Evolutionary conservation across 495 filamentous ascomycete species (phyloP).

Genomic region (Aspergillus ellipticus): DNA sequence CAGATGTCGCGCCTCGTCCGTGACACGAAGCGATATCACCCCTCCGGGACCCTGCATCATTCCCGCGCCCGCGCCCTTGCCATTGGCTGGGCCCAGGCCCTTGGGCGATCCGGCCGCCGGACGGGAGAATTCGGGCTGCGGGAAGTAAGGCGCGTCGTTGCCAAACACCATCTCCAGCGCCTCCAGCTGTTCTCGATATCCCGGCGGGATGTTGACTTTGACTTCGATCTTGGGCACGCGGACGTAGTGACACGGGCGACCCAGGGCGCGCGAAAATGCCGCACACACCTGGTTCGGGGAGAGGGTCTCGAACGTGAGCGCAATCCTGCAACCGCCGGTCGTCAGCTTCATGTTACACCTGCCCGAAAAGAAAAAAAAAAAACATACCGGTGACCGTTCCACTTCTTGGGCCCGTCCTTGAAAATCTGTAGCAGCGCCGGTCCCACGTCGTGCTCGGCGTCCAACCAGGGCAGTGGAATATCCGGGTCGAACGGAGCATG

Average conservation of each 20-base stretch:
- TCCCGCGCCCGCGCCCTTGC: conserved; percentile 57
- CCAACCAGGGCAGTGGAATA: conserved; percentile 88
- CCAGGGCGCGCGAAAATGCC: conserved; percentile 73
- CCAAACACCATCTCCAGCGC: conserved; percentile 63
- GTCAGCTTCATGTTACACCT: conserved; percentile 4
- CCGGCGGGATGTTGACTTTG: conserved; percentile 78
- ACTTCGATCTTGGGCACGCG: conserved; percentile 71
- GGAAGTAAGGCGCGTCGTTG: conserved; percentile 64
- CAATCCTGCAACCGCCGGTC: conserved; percentile 56
- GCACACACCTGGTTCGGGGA: conserved; percentile 78
- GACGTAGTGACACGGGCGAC: conserved; percentile 72
- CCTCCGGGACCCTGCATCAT: conserved; percentile 57
- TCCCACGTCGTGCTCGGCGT: conserved; percentile 94
- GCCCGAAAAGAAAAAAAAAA: conserved; percentile 3
- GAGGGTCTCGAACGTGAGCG: conserved; percentile 87
- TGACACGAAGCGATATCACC: conserved; percentile 52
- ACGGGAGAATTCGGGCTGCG: conserved; percentile 45
- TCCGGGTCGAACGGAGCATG: conserved; percentile 90
- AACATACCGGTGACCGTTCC: conserved; percentile 73
- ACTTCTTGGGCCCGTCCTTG: conserved; percentile 85
- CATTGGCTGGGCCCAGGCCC: conserved; percentile 56
- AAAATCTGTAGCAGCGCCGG: conserved; percentile 93
- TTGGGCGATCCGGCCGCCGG: conserved; percentile 45
- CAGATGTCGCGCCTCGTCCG: conserved; percentile 67
- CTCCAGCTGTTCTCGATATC: conserved; percentile 86